A percentile compares a stretch with the other conserved stretches of the same genome.
phyloP scores from a whole-genome alignment of 169 alveolate species.

The Eimeria necatrix region DNA sequence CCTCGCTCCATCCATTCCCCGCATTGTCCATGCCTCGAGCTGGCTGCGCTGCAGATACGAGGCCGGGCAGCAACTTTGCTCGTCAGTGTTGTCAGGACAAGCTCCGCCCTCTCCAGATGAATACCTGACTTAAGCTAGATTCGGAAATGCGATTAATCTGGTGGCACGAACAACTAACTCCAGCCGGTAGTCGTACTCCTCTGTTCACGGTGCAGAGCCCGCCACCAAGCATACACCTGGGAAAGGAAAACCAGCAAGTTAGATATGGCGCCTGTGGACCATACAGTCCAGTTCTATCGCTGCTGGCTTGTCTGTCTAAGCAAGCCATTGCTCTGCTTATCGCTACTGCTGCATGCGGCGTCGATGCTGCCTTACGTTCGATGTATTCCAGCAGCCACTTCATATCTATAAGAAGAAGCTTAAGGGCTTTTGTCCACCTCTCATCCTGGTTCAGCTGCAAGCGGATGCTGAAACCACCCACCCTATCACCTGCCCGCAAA shows the following conservation, averaged over 20 bases:
- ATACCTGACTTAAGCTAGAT: no score
- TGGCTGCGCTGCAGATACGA: no score
- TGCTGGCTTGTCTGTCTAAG: background rate
- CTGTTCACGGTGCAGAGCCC: slow-evolving; percentile 43
- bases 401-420: slow-evolving; percentile 81
- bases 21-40: no score
- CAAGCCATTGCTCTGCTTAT: no score
- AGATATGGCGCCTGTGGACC: background rate
- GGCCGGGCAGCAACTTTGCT: no score
- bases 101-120: no score
- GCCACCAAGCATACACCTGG: slow-evolving; percentile 51
- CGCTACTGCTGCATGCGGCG: background rate
- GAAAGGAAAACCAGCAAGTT: background rate
- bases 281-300: background rate
- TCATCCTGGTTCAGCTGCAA: slow-evolving; percentile 84
- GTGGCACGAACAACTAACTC: no score
- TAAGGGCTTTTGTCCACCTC: slow-evolving; percentile 84
- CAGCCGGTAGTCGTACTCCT: background rate
- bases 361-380: slow-evolving; percentile 65
- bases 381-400: slow-evolving; percentile 81
- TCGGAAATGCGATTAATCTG: no score
- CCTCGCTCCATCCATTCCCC: no score
- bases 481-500: slow-evolving; percentile 77
- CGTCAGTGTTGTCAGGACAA: no score
- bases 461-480: slow-evolving; percentile 83